Evolutionary conservation across 148 eudicot species (phyloP).

Genomic region (Silene latifolia): DNA sequence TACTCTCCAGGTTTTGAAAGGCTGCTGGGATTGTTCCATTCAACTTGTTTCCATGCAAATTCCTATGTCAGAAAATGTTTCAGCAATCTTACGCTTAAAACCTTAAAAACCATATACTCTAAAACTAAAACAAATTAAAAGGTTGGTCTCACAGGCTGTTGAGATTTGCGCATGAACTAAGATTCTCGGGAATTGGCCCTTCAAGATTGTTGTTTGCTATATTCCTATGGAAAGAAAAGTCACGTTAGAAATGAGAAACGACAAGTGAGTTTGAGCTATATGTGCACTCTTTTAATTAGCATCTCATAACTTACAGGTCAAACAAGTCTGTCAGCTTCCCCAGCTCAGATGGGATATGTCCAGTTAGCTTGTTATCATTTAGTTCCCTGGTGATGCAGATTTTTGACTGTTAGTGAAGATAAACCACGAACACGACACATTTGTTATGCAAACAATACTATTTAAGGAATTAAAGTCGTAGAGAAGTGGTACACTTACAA

Average conservation of each 20-base stretch:
- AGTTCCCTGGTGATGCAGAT: conserved; percentile 53
- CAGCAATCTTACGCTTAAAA: neutral
- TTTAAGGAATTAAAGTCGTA: neutral
- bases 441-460: neutral
- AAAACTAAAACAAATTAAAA: no score
- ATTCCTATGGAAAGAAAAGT: conserved; percentile 43
- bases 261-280: neutral
- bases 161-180: conserved; percentile 90
- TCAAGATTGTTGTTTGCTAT: conserved; percentile 81
- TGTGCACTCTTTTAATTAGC: neutral
- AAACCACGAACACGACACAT: neutral
- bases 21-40: conserved; percentile 79
- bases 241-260: neutral
- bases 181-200: conserved; percentile 79
- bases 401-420: neutral
- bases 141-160: conserved; percentile 62
- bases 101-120: neutral
- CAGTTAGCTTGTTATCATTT: conserved; percentile 80
- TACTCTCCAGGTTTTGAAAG: conserved; percentile 81
- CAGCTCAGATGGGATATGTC: conserved; percentile 78
- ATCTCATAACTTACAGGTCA: conserved; percentile 59
- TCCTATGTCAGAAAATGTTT: conserved; percentile 36
- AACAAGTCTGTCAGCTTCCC: conserved; percentile 90
- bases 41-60: conserved; percentile 75
- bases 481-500: conserved; percentile 39